Percentiles rank a stretch among this genome's conserved stretches.
phyloP scores from a whole-genome alignment of 768 basidiomycete species.

The Kwoniella dendrophila region DNA sequence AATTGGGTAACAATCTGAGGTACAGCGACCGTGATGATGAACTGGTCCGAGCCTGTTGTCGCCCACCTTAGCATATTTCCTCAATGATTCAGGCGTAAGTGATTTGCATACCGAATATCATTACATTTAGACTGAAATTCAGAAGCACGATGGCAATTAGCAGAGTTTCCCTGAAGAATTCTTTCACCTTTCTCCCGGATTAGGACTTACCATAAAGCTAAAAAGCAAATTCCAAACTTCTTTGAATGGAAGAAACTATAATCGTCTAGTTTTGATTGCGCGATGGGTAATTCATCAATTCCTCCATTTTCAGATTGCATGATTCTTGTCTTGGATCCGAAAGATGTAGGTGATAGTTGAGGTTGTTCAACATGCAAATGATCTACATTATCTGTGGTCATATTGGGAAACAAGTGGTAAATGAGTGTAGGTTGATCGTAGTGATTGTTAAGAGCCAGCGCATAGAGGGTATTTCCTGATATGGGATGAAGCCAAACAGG shows the following conservation, averaged over 20 bases:
- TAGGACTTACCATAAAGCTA: constrained; percentile 29
- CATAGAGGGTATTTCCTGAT: too few species aligned
- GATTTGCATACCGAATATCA: constrained; percentile 27
- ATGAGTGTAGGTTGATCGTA: too few species aligned
- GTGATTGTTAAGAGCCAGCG: too few species aligned
- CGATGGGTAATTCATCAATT: background rate
- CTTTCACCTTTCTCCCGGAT: too few species aligned
- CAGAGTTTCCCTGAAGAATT: background rate
- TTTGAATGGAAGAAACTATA: constrained; percentile 27
- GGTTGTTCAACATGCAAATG: background rate
- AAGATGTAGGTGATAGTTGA: constrained; percentile 17
- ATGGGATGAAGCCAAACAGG: too few species aligned
- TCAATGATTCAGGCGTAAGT: background rate
- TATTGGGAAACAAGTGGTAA: too few species aligned
- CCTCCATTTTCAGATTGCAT: background rate
- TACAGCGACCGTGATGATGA: constrained; percentile 38
- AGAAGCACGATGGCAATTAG: constrained; percentile 3
- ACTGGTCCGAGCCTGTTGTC: constrained; percentile 24
- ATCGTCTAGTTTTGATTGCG: background rate
- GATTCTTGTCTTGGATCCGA: constrained; percentile 9
- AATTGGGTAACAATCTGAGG: constrained; percentile 32
- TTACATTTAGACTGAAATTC: constrained; percentile 22
- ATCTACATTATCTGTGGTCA: background rate
- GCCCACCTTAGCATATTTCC: background rate
- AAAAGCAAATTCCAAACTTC: constrained; percentile 30